These are phyloP conservation scores for Sarocladium brachiariae DNA, from an alignment of 2,329 filamentous ascomycete species.

Conservation along the genomic window DNA sequence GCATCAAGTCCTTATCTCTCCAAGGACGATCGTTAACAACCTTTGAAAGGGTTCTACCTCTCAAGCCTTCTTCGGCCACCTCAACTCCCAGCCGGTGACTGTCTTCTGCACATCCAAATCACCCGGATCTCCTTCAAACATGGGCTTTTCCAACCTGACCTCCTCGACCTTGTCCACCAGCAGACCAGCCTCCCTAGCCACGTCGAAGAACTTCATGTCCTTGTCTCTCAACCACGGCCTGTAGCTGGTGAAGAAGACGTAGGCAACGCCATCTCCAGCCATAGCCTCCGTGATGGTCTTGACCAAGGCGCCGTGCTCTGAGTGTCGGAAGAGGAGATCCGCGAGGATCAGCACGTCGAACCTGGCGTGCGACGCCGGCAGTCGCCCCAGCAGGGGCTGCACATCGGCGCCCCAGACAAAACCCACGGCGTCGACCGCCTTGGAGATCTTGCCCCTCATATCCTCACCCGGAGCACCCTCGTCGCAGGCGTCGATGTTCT, in stretches of 20 bases:
- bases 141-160: constrained; percentile 72
- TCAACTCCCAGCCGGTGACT: constrained; percentile 70
- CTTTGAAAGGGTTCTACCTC: background rate
- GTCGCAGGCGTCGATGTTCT: constrained; percentile 52
- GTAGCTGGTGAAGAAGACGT: constrained; percentile 94
- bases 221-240: constrained; percentile 82
- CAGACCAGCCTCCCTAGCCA: constrained; percentile 65
- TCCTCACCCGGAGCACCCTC: constrained; percentile 17
- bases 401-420: constrained; percentile 77
- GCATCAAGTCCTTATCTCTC: no score
- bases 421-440: constrained; percentile 53
- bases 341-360: constrained; percentile 84
- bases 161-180: constrained; percentile 74
- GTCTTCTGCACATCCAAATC: constrained; percentile 76
- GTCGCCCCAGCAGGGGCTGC: constrained; percentile 47
- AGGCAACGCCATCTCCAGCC: constrained; percentile 46
- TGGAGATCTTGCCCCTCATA: constrained; percentile 21
- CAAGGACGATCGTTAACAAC: no score
- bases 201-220: constrained; percentile 80
- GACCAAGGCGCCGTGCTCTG: constrained; percentile 73
- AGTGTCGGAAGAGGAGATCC: constrained; percentile 86
- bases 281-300: constrained; percentile 64
- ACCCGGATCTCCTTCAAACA: constrained; percentile 86
- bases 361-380: constrained; percentile 35
- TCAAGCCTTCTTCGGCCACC: constrained; percentile 44